A percentile compares a stretch with the other conserved stretches of the same genome.
These are phyloP conservation scores for Phytophthora quininea DNA, from an alignment of 352 stramenopile genomes.

Conservation along the genomic window DNA sequence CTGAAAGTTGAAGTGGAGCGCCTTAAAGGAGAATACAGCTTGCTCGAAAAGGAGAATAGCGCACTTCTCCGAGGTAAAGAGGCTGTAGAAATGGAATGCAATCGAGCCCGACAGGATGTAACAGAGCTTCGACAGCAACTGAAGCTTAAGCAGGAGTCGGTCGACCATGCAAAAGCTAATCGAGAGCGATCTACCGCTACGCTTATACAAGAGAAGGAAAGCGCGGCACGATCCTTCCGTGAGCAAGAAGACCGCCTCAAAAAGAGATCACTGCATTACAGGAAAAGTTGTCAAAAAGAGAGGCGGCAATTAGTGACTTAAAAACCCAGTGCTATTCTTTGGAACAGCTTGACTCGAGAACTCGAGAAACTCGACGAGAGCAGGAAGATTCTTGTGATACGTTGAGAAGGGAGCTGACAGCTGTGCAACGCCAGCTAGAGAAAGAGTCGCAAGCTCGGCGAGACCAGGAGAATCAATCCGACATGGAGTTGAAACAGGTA, in stretches of 20 bases:
- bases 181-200: conserved; percentile 2
- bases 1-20: conserved; percentile 36
- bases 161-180: conserved; percentile 2
- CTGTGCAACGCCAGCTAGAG: conserved; percentile 16
- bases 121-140: conserved; percentile 18
- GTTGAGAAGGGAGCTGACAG: too few relatives aligned
- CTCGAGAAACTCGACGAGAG: conserved; percentile 20
- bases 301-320: conserved; percentile 17
- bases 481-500: conserved; percentile 29
- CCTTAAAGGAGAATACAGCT: conserved; percentile 17
- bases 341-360: too few relatives aligned
- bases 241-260: conserved; percentile 21
- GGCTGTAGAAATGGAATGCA: conserved; percentile 7
- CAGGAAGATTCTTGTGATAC: conserved; percentile 28
- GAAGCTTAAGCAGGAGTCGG: conserved; percentile 8
- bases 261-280: conserved; percentile 19
- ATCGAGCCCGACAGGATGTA: conserved; percentile 12
- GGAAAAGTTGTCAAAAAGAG: conserved; percentile 17
- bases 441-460: background rate
- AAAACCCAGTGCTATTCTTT: conserved; percentile 10
- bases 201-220: conserved; percentile 15
- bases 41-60: conserved; percentile 31
- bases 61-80: conserved; percentile 13
- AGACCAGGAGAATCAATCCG: conserved; percentile 3
- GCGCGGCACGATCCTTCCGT: conserved; percentile 15